Conservation (phyloP, 1,139 yeast genomes). For the Yamadazyma dushanensis region DNA sequence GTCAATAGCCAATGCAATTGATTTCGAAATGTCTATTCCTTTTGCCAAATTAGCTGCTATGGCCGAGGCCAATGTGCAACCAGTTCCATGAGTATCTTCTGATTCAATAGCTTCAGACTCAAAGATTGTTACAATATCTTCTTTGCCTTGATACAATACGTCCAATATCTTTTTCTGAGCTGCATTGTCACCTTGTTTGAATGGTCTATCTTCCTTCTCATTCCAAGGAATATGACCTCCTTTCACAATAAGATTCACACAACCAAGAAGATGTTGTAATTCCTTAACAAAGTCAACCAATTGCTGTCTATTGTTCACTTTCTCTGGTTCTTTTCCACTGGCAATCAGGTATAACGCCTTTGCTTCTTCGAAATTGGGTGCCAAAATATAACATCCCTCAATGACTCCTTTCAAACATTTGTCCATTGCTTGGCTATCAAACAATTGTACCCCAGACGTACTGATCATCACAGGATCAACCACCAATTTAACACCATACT, state of each 20-base stretch:
- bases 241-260: slow-evolving; percentile 64
- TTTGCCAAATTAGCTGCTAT: slow-evolving; percentile 75
- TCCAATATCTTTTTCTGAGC: slow-evolving; percentile 47
- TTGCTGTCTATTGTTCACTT: slow-evolving; percentile 8
- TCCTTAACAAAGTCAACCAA: slow-evolving; percentile 34
- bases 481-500: slow-evolving; percentile 44
- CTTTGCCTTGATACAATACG: slow-evolving; percentile 52
- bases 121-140: slow-evolving; percentile 41
- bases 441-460: slow-evolving; percentile 67
- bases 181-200: slow-evolving; percentile 16
- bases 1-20: slow-evolving; percentile 59
- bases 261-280: slow-evolving; percentile 43
- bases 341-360: slow-evolving; percentile 7
- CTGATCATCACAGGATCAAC: slow-evolving; percentile 86
- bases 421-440: slow-evolving; percentile 48
- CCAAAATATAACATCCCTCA: slow-evolving; percentile 58
- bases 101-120: slow-evolving; percentile 52
- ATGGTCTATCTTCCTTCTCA: slow-evolving; percentile 17
- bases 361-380: slow-evolving; percentile 80
- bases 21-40: slow-evolving; percentile 40
- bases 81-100: slow-evolving; percentile 81
- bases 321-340: neutral
- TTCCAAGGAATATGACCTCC: slow-evolving; percentile 79
- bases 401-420: slow-evolving; percentile 48
- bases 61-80: slow-evolving; percentile 84